Conservation (phyloP, 495 filamentous ascomycete genomes). For the Apodospora peruviana region DNA sequence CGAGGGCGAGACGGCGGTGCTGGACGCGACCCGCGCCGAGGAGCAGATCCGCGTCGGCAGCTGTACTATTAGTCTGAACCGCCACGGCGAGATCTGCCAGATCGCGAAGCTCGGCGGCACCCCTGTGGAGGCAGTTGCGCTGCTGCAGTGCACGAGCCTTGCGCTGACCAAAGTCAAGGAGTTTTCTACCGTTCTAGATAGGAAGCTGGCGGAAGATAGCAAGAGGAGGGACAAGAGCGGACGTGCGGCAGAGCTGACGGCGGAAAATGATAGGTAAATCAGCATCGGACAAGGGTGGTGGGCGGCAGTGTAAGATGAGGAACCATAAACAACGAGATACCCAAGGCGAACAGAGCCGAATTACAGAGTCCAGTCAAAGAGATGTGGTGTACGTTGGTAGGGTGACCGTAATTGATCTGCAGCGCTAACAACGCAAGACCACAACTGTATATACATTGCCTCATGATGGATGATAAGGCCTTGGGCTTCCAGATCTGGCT, state of each 20-base stretch:
- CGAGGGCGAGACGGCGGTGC: constrained; percentile 50
- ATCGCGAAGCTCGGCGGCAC: constrained; percentile 81
- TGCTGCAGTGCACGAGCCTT: constrained; percentile 63
- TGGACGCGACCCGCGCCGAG: constrained; percentile 77
- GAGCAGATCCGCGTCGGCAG: constrained; percentile 82
- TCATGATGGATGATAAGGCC: no score
- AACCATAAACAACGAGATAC: background rate
- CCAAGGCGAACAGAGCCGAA: background rate
- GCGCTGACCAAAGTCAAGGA: constrained; percentile 75
- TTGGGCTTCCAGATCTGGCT: no score
- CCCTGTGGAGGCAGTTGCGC: constrained; percentile 66
- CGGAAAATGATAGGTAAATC: constrained; percentile 72
- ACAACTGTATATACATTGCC: no score
- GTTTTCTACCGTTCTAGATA: constrained; percentile 64
- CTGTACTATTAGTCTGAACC: constrained; percentile 79
- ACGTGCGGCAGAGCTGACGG: constrained; percentile 69
- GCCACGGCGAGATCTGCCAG: constrained; percentile 85
- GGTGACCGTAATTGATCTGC: no score
- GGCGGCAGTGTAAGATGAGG: no score
- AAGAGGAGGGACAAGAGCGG: constrained; percentile 69
- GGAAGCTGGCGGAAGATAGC: constrained; percentile 67
- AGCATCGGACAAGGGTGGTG: no score
- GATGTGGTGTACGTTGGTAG: no score
- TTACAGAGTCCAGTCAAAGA: background rate
- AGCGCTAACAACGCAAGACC: no score